Evolutionary conservation across 805 yeast species (phyloP), one percentile per base, ranked within the genome.

Genomic region (Metschnikowia continentalis): DNA sequence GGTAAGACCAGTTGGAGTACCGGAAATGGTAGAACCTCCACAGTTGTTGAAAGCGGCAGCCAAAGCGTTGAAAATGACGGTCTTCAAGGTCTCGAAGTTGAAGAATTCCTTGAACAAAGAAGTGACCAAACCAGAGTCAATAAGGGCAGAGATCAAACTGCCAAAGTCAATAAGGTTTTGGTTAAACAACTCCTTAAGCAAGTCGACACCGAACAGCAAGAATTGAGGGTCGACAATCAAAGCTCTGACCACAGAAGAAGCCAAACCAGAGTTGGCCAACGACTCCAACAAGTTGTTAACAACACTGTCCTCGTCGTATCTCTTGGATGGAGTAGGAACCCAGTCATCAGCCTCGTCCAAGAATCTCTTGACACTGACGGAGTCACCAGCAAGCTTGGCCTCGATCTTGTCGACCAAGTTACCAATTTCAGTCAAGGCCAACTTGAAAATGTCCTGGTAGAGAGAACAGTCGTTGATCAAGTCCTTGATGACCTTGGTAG

Each of bases 191-290:
- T 63, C 50, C 45, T 60, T 44, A 49, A 72, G 64, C 57, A 73
- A 70, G 19, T 60, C 54, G 41, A 69, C 75, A 70, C 77, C 78
- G 54, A 61, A 71, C 32, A 51, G 47, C 58, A 67, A 69, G 65
- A 72, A 73, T 19, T 62, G 61, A 20, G 66, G 64, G 56, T 73
- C 74, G 35, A 65, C 65, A 52, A 73, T 63, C 57, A 73, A 71
- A 6, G 68, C 59, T 41, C 64, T 57, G 42, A 73, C 74, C 49
- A 73, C 75, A 32, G 62, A 65, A 19, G 63, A 53, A 38, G 75
- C 76, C 59, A 73, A 70, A 40, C 77, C 77, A 20, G 77, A 72
- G 40, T 67, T 54, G 60, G 71, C 71, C 61, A 73, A 70, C 1
- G 78, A 72, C 59, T 71, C 75, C 71, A 73, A 65, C 58, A 73